Evolutionary conservation across 768 basidiomycete genomes (phyloP), one percentile per base, ranked within the genome.

Genomic region (Heimioporus sp.): DNA sequence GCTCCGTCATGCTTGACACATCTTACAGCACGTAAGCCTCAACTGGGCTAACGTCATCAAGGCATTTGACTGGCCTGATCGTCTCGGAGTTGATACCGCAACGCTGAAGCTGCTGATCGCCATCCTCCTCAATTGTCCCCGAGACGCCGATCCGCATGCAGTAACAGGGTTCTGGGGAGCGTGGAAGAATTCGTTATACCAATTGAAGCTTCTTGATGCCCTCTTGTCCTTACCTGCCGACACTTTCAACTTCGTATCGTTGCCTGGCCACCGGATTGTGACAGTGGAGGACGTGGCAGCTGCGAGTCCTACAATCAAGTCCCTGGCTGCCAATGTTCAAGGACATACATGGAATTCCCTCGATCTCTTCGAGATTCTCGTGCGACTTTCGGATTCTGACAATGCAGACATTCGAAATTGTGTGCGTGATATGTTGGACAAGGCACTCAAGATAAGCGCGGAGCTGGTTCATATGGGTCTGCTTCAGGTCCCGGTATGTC

Each of bases 381-480:
- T 96, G n/a, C 80, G 82, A 51, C 76, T 87, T 47, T 86, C 88
- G 3, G 85, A 86, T 53, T 82, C 85, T 3, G 87, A 92, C 24
- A 81, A 77, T 19, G 56, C 68, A 15, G 91, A 94, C 46, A 83
- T 93, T 24, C 80, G 84, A 21, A 79, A 74, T 51, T 86, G 83
- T 57, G 92, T 95, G 24, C 79, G 87, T 41, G 93, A 97, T 59
- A 89, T 97, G 85, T 70, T 98, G 48, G 95, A 98, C 65, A 91
- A 93, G 63, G 96, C 92, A 0, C 83, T 93, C 46, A 92, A 92
- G 72, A 88, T 92, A 59, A 92, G 92, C 48, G 91, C 96, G 0
- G 97, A 99, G 69, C 72, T 98, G 32, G 91, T 97, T 10, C 84
- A 98, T 62, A 87, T 98, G 81, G 97, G 93, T 52, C 69, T 98